phyloP scores from a whole-genome alignment of 805 yeast species.

The Candida loeiensis region DNA sequence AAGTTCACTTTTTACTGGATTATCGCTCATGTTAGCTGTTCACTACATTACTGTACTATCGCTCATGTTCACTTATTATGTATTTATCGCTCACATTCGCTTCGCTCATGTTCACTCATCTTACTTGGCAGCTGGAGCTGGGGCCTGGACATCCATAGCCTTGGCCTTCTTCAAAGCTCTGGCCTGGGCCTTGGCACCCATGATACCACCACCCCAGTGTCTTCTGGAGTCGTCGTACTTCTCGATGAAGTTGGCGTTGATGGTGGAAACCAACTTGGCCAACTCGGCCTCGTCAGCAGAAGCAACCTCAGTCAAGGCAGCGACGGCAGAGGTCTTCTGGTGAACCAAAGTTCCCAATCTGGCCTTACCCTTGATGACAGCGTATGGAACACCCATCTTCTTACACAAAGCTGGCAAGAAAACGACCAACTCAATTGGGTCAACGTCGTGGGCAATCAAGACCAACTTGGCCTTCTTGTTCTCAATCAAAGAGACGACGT shows the following conservation, averaged over 20 bases:
- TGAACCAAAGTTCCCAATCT: constrained; percentile 96
- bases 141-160: constrained; percentile 37
- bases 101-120: neutral
- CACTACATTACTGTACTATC: neutral
- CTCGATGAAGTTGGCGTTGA: constrained; percentile 89
- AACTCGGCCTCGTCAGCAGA: constrained; percentile 94
- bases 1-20: too few relatives aligned
- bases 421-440: constrained; percentile 96
- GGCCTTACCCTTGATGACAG: constrained; percentile 97
- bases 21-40: too few relatives aligned
- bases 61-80: neutral
- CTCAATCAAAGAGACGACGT: constrained; percentile 94
- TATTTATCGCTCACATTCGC: neutral
- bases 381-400: constrained; percentile 99
- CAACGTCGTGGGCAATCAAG: constrained; percentile 97
- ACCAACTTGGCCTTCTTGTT: constrained; percentile 98
- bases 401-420: constrained; percentile 98
- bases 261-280: constrained; percentile 87
- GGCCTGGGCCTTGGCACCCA: constrained; percentile 92
- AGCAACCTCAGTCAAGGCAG: constrained; percentile 93
- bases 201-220: constrained; percentile 99
- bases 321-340: constrained; percentile 96
- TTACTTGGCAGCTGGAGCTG: constrained; percentile 15
- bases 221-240: constrained; percentile 94
- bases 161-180: constrained; percentile 75